Base-by-base conservation (phyloP, 768 basidiomycete genomes). In the Podaxis sp. region DNA sequence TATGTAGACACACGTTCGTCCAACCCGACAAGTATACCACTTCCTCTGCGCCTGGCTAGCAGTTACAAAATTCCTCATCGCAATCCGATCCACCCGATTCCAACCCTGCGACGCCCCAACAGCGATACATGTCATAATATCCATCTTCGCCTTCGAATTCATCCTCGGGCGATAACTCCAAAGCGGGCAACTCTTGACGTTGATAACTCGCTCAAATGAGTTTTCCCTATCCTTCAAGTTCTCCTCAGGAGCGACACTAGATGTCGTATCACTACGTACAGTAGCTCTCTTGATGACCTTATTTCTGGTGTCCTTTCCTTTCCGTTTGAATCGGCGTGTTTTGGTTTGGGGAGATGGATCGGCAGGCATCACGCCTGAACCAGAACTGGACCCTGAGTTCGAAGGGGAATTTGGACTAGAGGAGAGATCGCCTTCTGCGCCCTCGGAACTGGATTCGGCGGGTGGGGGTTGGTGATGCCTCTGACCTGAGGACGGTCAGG, bases 121-220 rank as follows among this genome's bases (percentile, higher is more conserved):
- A 1, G 95, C 96, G n/a, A 99, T 76, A 74, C 99, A 97, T 22
- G 96, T 98, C 56, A 99, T 81, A 70, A 99, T 97, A 72, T 97
- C 96, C 69, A 95, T 81, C 74, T 98, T 96, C 0, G 87, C 93
- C 73, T 95, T 95, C 59, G 86, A 84, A 74, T 85, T 91, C 68
- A 99, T 70, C 48, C 95, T 79, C 2, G 93, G 91, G 13, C 94
- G 87, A 71, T 95, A 95, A 71, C 28, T 6, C 28, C 96, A 99
- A 46, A 99, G 74, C 0, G 96, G 97, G 71, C 96, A 99, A 61
- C 86, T 90, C 80, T 91, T 92, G 68, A 99, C 87, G 72, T 98
- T 98, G 79, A 99, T 96, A 30, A 99, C 88, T 22, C 22, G 22
- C 22, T 22, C 22, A 56, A 88, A 76, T 6, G 77, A 68, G 12